Base-by-base conservation (phyloP, 306 rosid genomes). In the Alnus rubra region DNA sequence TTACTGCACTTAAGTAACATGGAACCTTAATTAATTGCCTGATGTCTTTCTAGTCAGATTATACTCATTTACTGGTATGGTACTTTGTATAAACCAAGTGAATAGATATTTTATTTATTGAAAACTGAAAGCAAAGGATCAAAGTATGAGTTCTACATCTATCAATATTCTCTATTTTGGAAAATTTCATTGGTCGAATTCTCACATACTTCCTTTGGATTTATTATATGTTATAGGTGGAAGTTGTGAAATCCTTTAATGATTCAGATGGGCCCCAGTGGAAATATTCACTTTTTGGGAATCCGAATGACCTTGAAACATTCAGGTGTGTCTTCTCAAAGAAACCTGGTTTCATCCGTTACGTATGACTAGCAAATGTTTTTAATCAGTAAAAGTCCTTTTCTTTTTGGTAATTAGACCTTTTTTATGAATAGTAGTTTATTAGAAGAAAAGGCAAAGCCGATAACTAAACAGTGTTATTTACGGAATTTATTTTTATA, bases 261-360 rank as follows among this genome's bases (percentile, higher is more conserved):
- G 98, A 94, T 85, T 84, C 90, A 14, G 98, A 95, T 70, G 97
- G 97, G 74, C 97, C 97, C 5, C 98, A 89, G 68, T 95, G 98
- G 98, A 87, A 85, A 60, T 88, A 89, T 83, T 95, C 98, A 28
- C 97, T 95, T 71, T 95, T 95, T 75, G 98, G 98, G 78, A 95
- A 95, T 87, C 98, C 98, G 81, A 95, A 86, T 83, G 98, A 95
- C 83, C 84, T 84, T 2, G 98, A 95, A 82, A 92, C 98, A 75
- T 95, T 92, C 87, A 91, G 98, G 98, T 95, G 55, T 67, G 39
- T 48, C 75, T 52, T 68, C 77, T 70, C 13, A 62, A 42, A 16
- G 72, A 42, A 67, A 67, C 31, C 28, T 37, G 13, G 15, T 42
- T 42, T 8, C 72, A 67, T 37, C 6, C 33, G 3, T 7, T 18